Evolutionary conservation across 2,329 filamentous ascomycete genomes (phyloP).

Genomic region (Elsinoe perseae): DNA sequence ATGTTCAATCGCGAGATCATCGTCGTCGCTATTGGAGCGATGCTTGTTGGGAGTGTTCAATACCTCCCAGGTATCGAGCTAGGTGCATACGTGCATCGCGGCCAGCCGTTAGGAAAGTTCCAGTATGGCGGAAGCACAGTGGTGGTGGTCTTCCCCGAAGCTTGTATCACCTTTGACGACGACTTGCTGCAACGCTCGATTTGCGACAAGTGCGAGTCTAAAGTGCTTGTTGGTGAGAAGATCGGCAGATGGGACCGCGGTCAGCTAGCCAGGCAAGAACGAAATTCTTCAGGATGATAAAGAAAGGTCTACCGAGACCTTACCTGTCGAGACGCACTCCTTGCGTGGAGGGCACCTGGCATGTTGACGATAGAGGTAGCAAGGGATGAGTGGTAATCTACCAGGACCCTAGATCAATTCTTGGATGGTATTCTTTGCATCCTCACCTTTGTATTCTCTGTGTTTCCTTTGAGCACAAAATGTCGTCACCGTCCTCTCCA

Average conservation of each 20-base stretch:
- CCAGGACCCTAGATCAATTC: background rate
- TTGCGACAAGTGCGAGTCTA: conserved; percentile 33
- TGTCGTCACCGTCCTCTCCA: conserved; percentile 11
- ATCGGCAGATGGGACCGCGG: conserved; percentile 19
- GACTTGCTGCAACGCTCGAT: conserved; percentile 35
- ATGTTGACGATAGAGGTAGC: background rate
- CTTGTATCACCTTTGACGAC: conserved; percentile 32
- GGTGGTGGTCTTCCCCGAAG: conserved; percentile 33
- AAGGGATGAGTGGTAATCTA: conserved; percentile 2
- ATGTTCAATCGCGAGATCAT: conserved; percentile 28
- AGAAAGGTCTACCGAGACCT: background rate
- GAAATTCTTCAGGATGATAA: background rate
- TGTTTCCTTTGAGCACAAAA: background rate
- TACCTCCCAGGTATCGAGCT: conserved; percentile 32
- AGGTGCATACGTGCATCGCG: conserved; percentile 30
- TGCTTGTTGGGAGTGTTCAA: conserved; percentile 38
- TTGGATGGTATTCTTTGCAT: background rate
- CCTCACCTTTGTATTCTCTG: background rate
- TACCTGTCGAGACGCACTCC: too few relatives aligned
- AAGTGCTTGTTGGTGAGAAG: conserved; percentile 34
- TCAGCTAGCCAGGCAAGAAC: background rate
- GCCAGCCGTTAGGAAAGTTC: conserved; percentile 37
- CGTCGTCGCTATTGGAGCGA: conserved; percentile 37
- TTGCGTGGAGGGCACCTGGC: background rate
- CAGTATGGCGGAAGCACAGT: conserved; percentile 39